Base-by-base conservation (phyloP, 2,329 filamentous ascomycete genomes). In the Colletotrichum limetticola region DNA sequence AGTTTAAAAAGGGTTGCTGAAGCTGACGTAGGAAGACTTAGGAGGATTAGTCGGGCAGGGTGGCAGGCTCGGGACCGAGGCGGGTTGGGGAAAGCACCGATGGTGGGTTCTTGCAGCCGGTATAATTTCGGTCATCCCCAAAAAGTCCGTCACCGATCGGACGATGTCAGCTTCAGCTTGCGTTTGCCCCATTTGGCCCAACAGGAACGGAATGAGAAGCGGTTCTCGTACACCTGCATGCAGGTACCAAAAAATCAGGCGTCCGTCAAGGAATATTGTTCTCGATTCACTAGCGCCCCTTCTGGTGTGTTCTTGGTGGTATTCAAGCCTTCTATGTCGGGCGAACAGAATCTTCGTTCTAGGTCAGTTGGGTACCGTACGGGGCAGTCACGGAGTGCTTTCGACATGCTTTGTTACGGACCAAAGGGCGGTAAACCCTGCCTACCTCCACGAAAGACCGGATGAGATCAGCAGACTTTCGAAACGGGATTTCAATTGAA, bases 101-200 rank as follows among this genome's bases (percentile, higher is more conserved):
- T 42, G 26, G 66, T 56, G 66, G 71, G 14, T 35, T 26, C 35
- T 26, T 22, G 26, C 16, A 56, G 60, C 66, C 71, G 66, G 68
- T 42, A n/a, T 35, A 35, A 62, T 61, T 42, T 71, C 66, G 71
- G 71, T n/a, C 66, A 72, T 70, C 66, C 66, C 70, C 70, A 72
- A 71, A 71, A 60, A 71, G 71, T 73, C 71, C 71, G 71, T 67
- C 5, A 28, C 71, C 61, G 71, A 59, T 61, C 59, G 60, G 70
- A 28, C 24, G 26, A 22, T 49, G 7, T 58, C 14, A 24, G 19
- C 60, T 19, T 19, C 55, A 66, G 66, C 35, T n/a, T 24, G 24
- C 46, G 46, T 24, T 16, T 22, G 24, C 14, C 35, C 49, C 22
- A 4, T 32, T 30, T 12, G 19, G 19, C 14, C 22, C 24, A 49